phyloP scores from a whole-genome alignment of 1,284 basidiomycete genomes.

The Kwoniella shivajii region DNA sequence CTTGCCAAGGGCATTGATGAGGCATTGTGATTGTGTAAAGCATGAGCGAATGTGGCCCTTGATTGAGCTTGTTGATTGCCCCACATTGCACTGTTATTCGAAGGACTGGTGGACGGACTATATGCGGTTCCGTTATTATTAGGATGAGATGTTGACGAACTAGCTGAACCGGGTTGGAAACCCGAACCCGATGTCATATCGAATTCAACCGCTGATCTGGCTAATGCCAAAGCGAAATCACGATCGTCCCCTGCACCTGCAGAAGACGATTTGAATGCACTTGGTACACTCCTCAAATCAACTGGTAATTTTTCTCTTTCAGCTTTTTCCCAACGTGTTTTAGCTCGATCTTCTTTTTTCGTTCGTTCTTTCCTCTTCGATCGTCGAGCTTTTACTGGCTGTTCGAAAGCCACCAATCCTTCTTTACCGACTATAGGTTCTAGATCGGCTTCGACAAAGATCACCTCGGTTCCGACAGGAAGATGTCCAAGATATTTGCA shows the following conservation, averaged over 20 bases:
- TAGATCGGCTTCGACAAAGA: conserved; percentile 90
- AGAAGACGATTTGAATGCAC: conserved; percentile 12
- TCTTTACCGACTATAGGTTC: conserved; percentile 70
- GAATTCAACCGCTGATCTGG: conserved; percentile 34
- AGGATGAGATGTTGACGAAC: conserved; percentile 11
- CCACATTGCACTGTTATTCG: conserved; percentile 23
- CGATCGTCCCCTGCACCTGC: conserved; percentile 30
- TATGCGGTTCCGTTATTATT: not conserved
- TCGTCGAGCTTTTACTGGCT: conserved; percentile 72
- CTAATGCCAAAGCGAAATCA: conserved; percentile 42
- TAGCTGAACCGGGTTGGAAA: conserved; percentile 20
- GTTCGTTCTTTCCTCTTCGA: conserved; percentile 74
- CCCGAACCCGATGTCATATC: conserved; percentile 6
- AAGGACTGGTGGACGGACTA: conserved; percentile 28
- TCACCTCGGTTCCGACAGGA: conserved; percentile 87
- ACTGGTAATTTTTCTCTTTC: conserved; percentile 61
- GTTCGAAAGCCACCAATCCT: conserved; percentile 76
- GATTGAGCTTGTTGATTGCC: conserved; percentile 19
- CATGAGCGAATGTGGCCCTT: conserved; percentile 31
- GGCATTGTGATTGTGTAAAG: conserved; percentile 31
- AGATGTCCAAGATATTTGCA: conserved; percentile 95
- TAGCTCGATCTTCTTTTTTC: conserved; percentile 79
- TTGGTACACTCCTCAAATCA: conserved; percentile 13
- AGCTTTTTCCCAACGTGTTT: conserved; percentile 72
- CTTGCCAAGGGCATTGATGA: conserved; percentile 12